Evolutionary conservation across 106 monocot species (phyloP).

Genomic region (Dendrobium officinale): DNA sequence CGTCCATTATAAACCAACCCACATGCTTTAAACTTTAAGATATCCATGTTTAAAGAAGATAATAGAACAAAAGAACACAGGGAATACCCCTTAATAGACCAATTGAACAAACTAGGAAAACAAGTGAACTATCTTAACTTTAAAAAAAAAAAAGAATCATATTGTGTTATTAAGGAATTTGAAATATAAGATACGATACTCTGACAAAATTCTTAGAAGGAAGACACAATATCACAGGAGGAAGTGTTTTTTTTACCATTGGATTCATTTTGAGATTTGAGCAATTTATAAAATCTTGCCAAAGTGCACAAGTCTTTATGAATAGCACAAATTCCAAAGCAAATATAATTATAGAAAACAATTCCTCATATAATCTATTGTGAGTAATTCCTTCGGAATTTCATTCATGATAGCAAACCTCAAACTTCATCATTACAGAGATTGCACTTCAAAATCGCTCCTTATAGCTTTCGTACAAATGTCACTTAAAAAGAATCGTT

Average conservation of each 20-base stretch:
- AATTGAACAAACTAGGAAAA: not conserved
- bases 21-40: not conserved
- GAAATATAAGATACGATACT: not conserved
- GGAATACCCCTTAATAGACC: not conserved
- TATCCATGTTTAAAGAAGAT: not conserved
- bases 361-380: no score
- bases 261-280: not conserved
- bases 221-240: not conserved
- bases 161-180: not conserved
- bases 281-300: not conserved
- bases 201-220: not conserved
- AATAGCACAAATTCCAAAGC: not conserved
- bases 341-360: not conserved
- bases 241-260: not conserved
- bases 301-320: not conserved
- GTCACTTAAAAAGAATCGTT: not conserved
- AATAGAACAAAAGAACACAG: not conserved
- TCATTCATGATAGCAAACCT: not conserved
- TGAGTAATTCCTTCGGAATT: no score
- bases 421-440: not conserved
- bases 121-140: not conserved
- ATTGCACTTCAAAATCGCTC: not conserved
- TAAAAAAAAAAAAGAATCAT: not conserved
- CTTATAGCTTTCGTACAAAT: not conserved
- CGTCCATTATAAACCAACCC: not conserved